Evolutionary conservation across 805 yeast species (phyloP).

Genomic region (Candida xyloterini): DNA sequence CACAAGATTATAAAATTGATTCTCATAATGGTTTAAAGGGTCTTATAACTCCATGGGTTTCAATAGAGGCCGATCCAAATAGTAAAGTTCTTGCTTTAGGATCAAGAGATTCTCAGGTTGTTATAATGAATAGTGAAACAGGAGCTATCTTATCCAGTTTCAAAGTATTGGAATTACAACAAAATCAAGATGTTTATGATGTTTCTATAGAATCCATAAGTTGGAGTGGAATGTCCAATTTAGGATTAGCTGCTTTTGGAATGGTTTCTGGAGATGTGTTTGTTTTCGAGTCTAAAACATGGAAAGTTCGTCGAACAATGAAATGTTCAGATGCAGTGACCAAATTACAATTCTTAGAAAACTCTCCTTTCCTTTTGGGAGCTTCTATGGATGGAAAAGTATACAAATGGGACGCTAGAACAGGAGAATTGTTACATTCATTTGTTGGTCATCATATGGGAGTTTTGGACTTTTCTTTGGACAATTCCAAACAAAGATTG

Average conservation of each 20-base stretch:
- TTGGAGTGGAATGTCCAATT: slow-evolving; percentile 59
- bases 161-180: slow-evolving; percentile 57
- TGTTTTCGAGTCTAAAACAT: slow-evolving; percentile 76
- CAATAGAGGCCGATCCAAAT: slow-evolving; percentile 49
- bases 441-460: slow-evolving; percentile 96
- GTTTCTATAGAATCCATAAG: slow-evolving; percentile 76
- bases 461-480: slow-evolving; percentile 75
- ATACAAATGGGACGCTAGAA: slow-evolving; percentile 85
- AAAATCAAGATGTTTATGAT: slow-evolving; percentile 56
- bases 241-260: slow-evolving; percentile 77
- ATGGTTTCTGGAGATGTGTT: slow-evolving; percentile 84
- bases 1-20: slow-evolving; percentile 62
- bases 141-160: slow-evolving; percentile 70
- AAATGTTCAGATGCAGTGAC: slow-evolving; percentile 82
- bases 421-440: slow-evolving; percentile 71
- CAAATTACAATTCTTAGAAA: slow-evolving; percentile 60
- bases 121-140: slow-evolving; percentile 68
- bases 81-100: slow-evolving; percentile 69
- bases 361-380: slow-evolving; percentile 58
- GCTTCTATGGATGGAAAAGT: slow-evolving; percentile 83
- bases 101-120: slow-evolving; percentile 81
- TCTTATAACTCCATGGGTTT: slow-evolving; percentile 83
- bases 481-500: slow-evolving; percentile 62
- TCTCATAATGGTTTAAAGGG: slow-evolving; percentile 65
- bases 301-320: slow-evolving; percentile 78